Conservation (phyloP, 345 rosid species). For the Gossypium herbaceum region DNA sequence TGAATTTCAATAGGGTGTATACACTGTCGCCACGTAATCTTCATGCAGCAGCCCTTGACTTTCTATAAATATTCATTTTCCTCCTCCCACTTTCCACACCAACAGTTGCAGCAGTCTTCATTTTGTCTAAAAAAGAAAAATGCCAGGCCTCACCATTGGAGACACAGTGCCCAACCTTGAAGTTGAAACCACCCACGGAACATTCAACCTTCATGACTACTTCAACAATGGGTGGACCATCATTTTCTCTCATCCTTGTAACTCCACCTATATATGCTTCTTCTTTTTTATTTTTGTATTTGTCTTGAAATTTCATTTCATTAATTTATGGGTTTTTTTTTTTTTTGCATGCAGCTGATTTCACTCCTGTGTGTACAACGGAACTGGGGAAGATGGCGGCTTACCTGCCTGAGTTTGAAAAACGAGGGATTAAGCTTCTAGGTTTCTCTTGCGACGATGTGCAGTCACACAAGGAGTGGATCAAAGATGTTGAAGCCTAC, state of each 20-base stretch:
- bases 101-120: background rate
- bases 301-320: background rate
- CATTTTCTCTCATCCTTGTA: constrained; percentile 78
- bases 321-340: background rate
- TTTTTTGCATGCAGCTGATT: constrained; percentile 48
- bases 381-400: constrained; percentile 69
- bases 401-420: constrained; percentile 42
- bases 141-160: constrained; percentile 76
- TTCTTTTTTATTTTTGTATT: background rate
- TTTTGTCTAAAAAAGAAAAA: constrained; percentile 29
- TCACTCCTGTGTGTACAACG: constrained; percentile 82
- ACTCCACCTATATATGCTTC: background rate
- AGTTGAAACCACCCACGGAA: constrained; percentile 62
- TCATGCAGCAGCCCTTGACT: constrained; percentile 10
- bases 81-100: background rate
- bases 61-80: background rate
- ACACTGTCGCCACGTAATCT: constrained; percentile 7
- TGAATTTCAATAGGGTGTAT: background rate
- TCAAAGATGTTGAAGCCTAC: constrained; percentile 70
- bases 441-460: constrained; percentile 78
- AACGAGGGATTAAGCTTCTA: constrained; percentile 66
- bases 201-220: constrained; percentile 63
- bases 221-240: constrained; percentile 52
- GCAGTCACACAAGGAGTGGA: constrained; percentile 59
- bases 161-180: constrained; percentile 67